Evolutionary conservation across 2,329 filamentous ascomycete genomes (phyloP).

Genomic region (Dactylellina drechsleri): DNA sequence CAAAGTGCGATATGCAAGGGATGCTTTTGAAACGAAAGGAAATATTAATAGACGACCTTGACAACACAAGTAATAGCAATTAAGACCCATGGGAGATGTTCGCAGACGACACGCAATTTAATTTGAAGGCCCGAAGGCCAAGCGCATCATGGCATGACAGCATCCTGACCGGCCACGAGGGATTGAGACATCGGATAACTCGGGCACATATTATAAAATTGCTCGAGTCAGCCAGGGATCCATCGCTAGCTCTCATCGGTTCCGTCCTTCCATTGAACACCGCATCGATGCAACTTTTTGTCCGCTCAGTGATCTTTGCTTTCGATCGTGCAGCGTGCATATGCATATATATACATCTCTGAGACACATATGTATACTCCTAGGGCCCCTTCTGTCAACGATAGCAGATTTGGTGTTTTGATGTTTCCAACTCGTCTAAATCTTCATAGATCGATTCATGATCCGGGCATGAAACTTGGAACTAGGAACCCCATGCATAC

Average conservation of each 20-base stretch:
- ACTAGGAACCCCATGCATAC: slow-evolving; percentile 44
- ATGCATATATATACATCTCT: background rate
- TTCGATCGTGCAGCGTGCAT: slow-evolving; percentile 4
- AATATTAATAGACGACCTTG: slow-evolving; percentile 39
- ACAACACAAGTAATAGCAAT: slow-evolving; percentile 25
- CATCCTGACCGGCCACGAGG: slow-evolving; percentile 39
- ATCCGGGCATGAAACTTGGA: slow-evolving; percentile 25
- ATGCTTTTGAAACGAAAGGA: slow-evolving; percentile 33
- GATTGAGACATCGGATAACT: slow-evolving; percentile 41
- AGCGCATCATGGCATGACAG: slow-evolving; percentile 3
- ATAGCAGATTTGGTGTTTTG: slow-evolving; percentile 6
- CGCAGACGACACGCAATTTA: slow-evolving; percentile 8
- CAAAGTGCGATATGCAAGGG: slow-evolving; percentile 49
- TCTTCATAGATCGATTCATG: slow-evolving; percentile 1
- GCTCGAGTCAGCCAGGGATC: slow-evolving; percentile 17
- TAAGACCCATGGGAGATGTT: background rate
- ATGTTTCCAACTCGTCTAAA: slow-evolving; percentile 13
- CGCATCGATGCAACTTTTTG: background rate
- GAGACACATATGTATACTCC: background rate
- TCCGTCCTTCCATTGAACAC: background rate
- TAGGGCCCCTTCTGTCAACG: background rate
- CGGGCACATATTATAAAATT: background rate
- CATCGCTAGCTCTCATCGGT: background rate
- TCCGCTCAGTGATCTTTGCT: background rate
- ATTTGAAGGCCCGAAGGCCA: slow-evolving; percentile 11